Percentiles rank a stretch among this genome's conserved stretches.
phyloP scores from a whole-genome alignment of 306 rosid genomes.

The Castanospermum australe region DNA sequence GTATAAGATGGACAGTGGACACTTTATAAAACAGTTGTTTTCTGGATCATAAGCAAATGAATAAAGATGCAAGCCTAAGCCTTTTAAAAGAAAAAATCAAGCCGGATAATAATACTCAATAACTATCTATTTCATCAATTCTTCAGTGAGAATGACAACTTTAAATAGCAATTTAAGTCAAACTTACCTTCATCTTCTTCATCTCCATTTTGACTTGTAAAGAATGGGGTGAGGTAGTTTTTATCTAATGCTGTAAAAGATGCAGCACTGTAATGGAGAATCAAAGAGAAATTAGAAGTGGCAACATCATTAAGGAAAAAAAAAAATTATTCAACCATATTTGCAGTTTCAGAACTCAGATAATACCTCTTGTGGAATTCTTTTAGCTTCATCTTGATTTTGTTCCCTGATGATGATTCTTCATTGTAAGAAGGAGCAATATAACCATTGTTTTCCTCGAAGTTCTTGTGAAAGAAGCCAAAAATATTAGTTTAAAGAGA shows the following conservation, averaged over 20 bases:
- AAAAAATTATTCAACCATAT: background rate
- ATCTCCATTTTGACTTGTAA: slow-evolving; percentile 90
- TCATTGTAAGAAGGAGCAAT: slow-evolving; percentile 76
- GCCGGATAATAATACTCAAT: background rate
- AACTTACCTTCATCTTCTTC: slow-evolving; percentile 73
- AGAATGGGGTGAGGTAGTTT: slow-evolving; percentile 95
- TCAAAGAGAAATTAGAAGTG: slow-evolving; percentile 18
- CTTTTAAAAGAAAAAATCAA: background rate
- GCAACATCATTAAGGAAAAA: background rate
- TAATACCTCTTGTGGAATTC: slow-evolving; percentile 86
- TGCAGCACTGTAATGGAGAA: slow-evolving; percentile 61
- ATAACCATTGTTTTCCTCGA: slow-evolving; percentile 66
- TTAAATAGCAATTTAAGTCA: slow-evolving; percentile 23
- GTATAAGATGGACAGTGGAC: background rate
- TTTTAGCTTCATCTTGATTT: slow-evolving; percentile 88
- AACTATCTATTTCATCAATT: slow-evolving; percentile 11
- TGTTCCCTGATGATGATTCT: slow-evolving; percentile 80
- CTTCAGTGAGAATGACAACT: slow-evolving; percentile 1
- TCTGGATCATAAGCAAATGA: background rate
- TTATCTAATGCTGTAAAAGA: slow-evolving; percentile 88
- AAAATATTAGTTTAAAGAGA: slow-evolving; percentile 14
- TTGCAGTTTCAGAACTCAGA: slow-evolving; percentile 8
- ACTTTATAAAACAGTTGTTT: background rate
- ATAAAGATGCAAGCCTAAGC: background rate
- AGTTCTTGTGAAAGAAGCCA: slow-evolving; percentile 36